phyloP scores from a whole-genome alignment of 441 rosid species.

The Croton setiger region DNA sequence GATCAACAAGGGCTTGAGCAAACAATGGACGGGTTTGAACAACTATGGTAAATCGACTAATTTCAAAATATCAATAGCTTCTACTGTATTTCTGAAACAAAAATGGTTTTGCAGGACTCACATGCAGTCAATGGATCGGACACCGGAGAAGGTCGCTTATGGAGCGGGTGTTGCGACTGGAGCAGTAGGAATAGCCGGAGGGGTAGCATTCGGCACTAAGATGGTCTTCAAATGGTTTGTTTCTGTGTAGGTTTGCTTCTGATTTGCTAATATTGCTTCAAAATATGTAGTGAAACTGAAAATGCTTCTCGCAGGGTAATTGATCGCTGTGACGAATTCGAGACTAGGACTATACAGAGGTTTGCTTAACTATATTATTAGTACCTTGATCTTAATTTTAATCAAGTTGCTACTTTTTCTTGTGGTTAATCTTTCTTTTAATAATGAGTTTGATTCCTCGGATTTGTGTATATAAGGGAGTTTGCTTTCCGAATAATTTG shows the following conservation, averaged over 20 bases:
- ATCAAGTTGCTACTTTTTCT: background rate
- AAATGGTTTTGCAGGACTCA: conserved; percentile 7
- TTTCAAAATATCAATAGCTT: background rate
- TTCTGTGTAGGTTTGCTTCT: background rate
- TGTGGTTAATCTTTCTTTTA: background rate
- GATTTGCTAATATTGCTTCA: no score
- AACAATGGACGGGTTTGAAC: conserved; percentile 15
- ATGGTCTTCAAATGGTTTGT: conserved; percentile 20
- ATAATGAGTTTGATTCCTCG: no score
- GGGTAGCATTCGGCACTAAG: conserved; percentile 15
- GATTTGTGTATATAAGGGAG: background rate
- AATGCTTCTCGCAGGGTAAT: conserved; percentile 2
- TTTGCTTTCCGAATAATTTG: background rate
- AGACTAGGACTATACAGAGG: conserved; percentile 19
- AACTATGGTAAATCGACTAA: conserved; percentile 9
- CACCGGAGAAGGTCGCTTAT: conserved; percentile 19
- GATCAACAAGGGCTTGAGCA: background rate
- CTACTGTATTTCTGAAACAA: background rate
- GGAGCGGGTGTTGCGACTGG: conserved; percentile 22
- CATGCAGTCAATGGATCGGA: conserved; percentile 21
- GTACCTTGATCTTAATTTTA: background rate
- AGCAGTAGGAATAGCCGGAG: conserved; percentile 17
- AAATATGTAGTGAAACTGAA: background rate
- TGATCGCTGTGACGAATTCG: conserved; percentile 22
- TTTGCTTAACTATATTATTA: background rate